Conservation (phyloP, 2,329 filamentous ascomycete genomes). For the Fusarium dimerum region DNA sequence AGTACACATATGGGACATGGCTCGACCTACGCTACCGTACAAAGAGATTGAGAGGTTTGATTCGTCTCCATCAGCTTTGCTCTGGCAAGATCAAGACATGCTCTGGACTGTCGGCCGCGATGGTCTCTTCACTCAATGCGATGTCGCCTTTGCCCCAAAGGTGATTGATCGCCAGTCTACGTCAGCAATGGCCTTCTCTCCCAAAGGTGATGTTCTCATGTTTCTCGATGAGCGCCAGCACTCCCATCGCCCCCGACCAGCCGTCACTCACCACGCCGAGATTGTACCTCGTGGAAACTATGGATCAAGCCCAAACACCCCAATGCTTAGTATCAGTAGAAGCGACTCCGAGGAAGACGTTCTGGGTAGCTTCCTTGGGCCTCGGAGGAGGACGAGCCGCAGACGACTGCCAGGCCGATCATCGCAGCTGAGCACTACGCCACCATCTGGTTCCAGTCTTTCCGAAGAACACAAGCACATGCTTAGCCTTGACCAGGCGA, state of each 20-base stretch:
- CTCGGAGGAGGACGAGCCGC: constrained; percentile 41
- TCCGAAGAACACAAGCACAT: constrained; percentile 40
- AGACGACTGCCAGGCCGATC: constrained; percentile 48
- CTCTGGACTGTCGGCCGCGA: constrained; percentile 67
- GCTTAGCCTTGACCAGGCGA: constrained; percentile 58
- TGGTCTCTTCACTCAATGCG: constrained; percentile 63
- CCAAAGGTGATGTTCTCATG: constrained; percentile 60
- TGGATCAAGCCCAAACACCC: constrained; percentile 50
- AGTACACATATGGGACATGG: constrained; percentile 70
- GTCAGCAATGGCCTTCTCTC: constrained; percentile 62
- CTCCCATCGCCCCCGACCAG: constrained; percentile 43
- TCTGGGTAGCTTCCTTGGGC: constrained; percentile 59
- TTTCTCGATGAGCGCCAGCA: constrained; percentile 60
- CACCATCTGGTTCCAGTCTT: constrained; percentile 43
- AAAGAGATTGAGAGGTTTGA: constrained; percentile 65
- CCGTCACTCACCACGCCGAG: constrained; percentile 36
- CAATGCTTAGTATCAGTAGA: constrained; percentile 56
- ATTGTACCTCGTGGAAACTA: constrained; percentile 43
- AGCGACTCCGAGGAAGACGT: constrained; percentile 69
- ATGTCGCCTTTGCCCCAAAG: constrained; percentile 64
- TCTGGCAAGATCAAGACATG: constrained; percentile 67
- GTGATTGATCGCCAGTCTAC: constrained; percentile 63
- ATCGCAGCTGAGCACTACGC: constrained; percentile 54
- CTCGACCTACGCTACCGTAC: constrained; percentile 65
- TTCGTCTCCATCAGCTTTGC: constrained; percentile 55